These are phyloP conservation scores for Alternaria hordeiaustralica DNA, from an alignment of 2,329 filamentous ascomycete genomes.

Conservation along the genomic window DNA sequence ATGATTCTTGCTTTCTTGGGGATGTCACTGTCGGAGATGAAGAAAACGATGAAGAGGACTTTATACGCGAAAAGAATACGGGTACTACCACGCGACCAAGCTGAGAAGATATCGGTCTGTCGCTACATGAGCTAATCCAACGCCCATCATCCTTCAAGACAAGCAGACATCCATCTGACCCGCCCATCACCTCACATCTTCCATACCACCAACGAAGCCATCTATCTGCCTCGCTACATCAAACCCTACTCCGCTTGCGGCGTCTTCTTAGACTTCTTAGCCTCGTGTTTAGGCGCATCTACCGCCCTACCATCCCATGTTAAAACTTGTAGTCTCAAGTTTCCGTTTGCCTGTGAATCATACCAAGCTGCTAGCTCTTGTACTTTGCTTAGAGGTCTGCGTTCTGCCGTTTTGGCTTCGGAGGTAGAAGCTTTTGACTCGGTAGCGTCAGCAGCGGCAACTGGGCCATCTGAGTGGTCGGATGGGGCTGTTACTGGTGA, in stretches of 20 bases:
- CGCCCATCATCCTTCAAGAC: not conserved
- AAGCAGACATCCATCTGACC: not conserved
- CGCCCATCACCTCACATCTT: not conserved
- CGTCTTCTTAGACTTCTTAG: not conserved
- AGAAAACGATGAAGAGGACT: no score
- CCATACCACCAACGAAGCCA: not conserved
- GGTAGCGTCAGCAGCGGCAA: not conserved
- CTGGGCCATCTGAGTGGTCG: not conserved
- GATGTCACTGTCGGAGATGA: not conserved
- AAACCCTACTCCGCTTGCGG: not conserved
- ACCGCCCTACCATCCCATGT: not conserved
- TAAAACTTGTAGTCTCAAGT: not conserved
- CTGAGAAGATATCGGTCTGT: not conserved
- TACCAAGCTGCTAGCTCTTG: not conserved
- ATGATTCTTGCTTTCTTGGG: not conserved
- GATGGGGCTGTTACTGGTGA: not conserved
- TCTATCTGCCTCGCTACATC: not conserved
- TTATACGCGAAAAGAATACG: fast-evolving
- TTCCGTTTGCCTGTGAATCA: not conserved
- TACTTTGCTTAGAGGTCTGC: not conserved
- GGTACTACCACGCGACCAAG: not conserved
- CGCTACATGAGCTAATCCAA: not conserved
- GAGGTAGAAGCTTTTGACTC: no score
- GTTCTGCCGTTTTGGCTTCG: not conserved
- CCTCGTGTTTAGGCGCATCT: not conserved